phyloP scores from a whole-genome alignment of 345 rosid genomes.

The Erodium maritimum region DNA sequence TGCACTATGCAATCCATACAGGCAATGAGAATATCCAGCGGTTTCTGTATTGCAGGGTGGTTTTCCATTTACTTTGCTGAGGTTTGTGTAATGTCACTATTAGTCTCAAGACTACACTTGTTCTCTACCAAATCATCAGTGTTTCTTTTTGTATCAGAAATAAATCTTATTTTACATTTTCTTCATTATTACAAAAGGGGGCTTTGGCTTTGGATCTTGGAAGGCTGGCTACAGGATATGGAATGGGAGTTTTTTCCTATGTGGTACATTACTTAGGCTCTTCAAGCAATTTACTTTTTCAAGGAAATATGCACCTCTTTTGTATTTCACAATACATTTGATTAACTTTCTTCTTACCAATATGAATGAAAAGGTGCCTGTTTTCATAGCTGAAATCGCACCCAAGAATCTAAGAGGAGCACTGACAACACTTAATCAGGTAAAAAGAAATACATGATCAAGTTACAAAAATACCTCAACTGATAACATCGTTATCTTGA shows the following conservation, averaged over 20 bases:
- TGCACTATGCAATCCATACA: slow-evolving; percentile 12
- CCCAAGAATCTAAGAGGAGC: slow-evolving; percentile 82
- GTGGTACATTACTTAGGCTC: slow-evolving; percentile 36
- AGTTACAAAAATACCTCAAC: neutral
- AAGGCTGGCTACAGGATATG: slow-evolving; percentile 71
- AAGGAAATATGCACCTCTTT: neutral
- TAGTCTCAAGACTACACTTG: neutral
- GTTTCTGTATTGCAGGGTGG: slow-evolving; percentile 65
- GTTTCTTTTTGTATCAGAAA: neutral
- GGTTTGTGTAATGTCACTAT: slow-evolving; percentile 20
- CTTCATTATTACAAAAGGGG: slow-evolving; percentile 32
- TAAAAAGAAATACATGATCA: slow-evolving; percentile 7
- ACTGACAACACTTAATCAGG: slow-evolving; percentile 75
- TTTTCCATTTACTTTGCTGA: slow-evolving; percentile 77
- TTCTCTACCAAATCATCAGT: neutral
- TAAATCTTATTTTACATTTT: slow-evolving; percentile 1
- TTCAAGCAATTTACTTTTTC: neutral
- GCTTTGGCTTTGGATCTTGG: slow-evolving; percentile 54
- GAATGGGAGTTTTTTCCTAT: slow-evolving; percentile 83
- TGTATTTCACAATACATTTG: neutral
- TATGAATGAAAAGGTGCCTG: slow-evolving; percentile 47
- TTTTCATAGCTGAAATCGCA: slow-evolving; percentile 80
- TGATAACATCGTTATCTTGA: neutral
- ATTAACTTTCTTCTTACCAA: slow-evolving; percentile 2
- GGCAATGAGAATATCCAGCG: slow-evolving; percentile 69